Evolutionary conservation across 23 red algal genomes (phyloP).

Genomic region (Rhodosorus marinus): DNA sequence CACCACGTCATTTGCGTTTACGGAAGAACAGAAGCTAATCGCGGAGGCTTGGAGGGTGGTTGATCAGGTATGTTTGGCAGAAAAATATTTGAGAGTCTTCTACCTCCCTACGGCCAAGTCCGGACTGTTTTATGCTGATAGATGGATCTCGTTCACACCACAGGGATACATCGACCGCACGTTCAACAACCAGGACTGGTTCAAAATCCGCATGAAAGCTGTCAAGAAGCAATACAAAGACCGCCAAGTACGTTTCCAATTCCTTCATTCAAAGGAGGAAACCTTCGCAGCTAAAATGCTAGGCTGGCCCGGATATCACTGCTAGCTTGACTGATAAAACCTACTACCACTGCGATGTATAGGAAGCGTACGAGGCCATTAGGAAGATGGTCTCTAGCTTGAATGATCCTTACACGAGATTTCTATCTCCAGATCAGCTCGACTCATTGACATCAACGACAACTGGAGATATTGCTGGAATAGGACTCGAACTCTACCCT

Average conservation of each 20-base stretch:
- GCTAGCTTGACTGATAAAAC: too few species aligned
- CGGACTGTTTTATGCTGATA: too few species aligned
- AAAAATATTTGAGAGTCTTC: too few species aligned
- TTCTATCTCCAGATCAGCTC: constrained; percentile 68
- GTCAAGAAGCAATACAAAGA: constrained; percentile 35
- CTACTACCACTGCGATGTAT: not conserved
- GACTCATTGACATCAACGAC: constrained; percentile 34
- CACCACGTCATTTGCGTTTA: constrained; percentile 8
- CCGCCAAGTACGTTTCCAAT: too few species aligned
- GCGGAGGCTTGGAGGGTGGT: constrained; percentile 89
- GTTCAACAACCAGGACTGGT: constrained; percentile 77
- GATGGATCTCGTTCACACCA: too few species aligned
- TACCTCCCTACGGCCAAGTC: too few species aligned
- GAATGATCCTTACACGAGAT: constrained; percentile 86
- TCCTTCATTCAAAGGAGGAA: too few species aligned
- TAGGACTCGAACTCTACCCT: constrained; percentile 66
- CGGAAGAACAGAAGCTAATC: constrained; percentile 41
- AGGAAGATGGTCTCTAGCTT: constrained; percentile 63
- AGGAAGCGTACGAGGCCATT: constrained; percentile 54
- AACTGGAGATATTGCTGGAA: constrained; percentile 49
- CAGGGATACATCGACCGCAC: constrained; percentile 60
- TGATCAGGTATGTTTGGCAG: too few species aligned
- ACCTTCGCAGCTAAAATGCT: too few species aligned
- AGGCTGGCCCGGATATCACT: too few species aligned
- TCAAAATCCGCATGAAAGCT: constrained; percentile 46